A percentile compares a stretch with the other conserved stretches of the same genome.
Conservation (phyloP, 306 rosid genomes). For the Calophaca sinica region DNA sequence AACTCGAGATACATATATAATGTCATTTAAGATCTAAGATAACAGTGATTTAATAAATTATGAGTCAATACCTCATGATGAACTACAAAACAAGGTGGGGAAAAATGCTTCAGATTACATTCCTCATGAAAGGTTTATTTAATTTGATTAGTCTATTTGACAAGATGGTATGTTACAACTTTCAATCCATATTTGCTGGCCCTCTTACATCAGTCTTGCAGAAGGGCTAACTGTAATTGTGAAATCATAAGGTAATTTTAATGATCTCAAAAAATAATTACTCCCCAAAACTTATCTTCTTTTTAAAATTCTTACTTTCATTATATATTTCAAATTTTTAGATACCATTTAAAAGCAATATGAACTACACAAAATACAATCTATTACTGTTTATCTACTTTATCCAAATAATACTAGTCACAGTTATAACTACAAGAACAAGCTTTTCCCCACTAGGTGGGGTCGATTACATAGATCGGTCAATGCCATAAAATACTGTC, state of each 20-base stretch:
- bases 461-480: neutral
- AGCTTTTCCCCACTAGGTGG: neutral
- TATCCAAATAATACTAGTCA: neutral
- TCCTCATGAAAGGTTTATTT: neutral
- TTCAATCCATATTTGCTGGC: slow-evolving; percentile 8
- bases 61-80: no score
- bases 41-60: neutral
- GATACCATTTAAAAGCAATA: slow-evolving; percentile 20
- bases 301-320: neutral
- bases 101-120: slow-evolving; percentile 17
- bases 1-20: neutral
- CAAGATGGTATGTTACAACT: neutral
- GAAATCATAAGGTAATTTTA: neutral
- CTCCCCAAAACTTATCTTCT: neutral
- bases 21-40: neutral
- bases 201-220: slow-evolving; percentile 10
- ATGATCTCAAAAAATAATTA: neutral
- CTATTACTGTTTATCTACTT: slow-evolving; percentile 6
- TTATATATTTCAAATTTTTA: slow-evolving; percentile 26
- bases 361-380: no score
- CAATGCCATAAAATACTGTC: neutral
- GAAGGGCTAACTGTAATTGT: neutral
- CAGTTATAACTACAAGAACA: neutral
- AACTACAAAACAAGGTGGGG: neutral
- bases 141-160: slow-evolving; percentile 6